Conservation (phyloP, 2,329 filamentous ascomycete genomes). For the Alternaria solani region DNA sequence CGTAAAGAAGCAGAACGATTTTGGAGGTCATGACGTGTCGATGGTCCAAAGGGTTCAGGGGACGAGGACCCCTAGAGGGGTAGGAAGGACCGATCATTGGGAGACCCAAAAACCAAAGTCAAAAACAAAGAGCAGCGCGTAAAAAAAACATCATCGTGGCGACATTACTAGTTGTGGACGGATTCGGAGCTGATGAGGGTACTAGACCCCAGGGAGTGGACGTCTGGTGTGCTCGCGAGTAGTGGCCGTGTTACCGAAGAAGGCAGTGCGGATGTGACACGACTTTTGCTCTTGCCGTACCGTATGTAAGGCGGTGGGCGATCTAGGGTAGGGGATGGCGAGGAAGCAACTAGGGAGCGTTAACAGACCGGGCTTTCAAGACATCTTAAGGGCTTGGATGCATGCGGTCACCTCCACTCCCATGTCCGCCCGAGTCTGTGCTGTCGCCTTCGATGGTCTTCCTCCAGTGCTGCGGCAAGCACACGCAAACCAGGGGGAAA, state of each 20-base stretch:
- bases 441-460: slow-evolving; percentile 92
- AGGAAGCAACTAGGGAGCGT: slow-evolving; percentile 37
- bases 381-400: slow-evolving; percentile 41
- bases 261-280: slow-evolving; percentile 16
- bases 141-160: slow-evolving; percentile 44
- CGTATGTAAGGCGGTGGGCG: slow-evolving; percentile 14
- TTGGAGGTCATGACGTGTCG: not conserved
- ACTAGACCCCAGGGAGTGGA: slow-evolving; percentile 40
- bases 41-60: not conserved
- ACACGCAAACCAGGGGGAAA: slow-evolving; percentile 96
- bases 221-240: slow-evolving; percentile 26
- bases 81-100: slow-evolving; percentile 20
- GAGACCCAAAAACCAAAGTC: slow-evolving; percentile 34
- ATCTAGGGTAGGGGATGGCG: slow-evolving; percentile 26
- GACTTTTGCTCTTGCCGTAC: slow-evolving; percentile 6
- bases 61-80: not conserved
- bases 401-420: slow-evolving; percentile 46
- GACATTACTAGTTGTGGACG: slow-evolving; percentile 39
- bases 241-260: slow-evolving; percentile 26
- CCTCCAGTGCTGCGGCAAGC: slow-evolving; percentile 92
- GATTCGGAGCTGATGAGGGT: slow-evolving; percentile 41
- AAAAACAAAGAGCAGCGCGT: slow-evolving; percentile 33
- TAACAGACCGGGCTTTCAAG: slow-evolving; percentile 29
- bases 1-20: slow-evolving; percentile 5
- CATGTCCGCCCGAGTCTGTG: slow-evolving; percentile 39